Conservation (phyloP, 208 protist genomes). For the Leishmania braziliensis region DNA sequence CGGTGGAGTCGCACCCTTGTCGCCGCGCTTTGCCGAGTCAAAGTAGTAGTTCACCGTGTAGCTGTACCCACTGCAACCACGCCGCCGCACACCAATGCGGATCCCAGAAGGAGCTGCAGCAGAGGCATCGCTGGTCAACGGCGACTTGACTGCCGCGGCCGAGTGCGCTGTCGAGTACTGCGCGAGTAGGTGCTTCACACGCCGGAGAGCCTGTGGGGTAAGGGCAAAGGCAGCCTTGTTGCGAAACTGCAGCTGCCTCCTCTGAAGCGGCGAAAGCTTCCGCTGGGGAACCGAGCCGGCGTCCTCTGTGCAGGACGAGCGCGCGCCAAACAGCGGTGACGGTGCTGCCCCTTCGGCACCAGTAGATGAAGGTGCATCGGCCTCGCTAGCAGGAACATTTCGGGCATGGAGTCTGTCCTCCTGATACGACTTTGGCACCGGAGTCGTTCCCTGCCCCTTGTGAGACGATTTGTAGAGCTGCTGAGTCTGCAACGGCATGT, state of each 20-base stretch:
- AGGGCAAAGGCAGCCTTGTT: slow-evolving; percentile 87
- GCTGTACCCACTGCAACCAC: slow-evolving; percentile 96
- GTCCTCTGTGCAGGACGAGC: slow-evolving; percentile 84
- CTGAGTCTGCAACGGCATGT: slow-evolving; percentile 24
- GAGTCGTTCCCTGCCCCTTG: slow-evolving; percentile 56
- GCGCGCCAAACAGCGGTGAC: slow-evolving; percentile 31
- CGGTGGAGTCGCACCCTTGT: not conserved
- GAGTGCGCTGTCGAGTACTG: slow-evolving; percentile 36
- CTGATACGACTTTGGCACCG: slow-evolving; percentile 39
- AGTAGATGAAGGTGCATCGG: not conserved
- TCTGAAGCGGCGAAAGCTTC: slow-evolving; percentile 76
- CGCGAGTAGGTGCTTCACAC: slow-evolving; percentile 73
- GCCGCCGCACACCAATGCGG: slow-evolving; percentile 92
- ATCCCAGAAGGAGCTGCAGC: slow-evolving; percentile 61
- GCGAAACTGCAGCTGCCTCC: slow-evolving; percentile 73
- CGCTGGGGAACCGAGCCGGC: slow-evolving; percentile 62
- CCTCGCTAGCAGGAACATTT: slow-evolving; percentile 1
- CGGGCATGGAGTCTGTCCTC: slow-evolving; percentile 15
- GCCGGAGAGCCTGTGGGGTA: slow-evolving; percentile 79
- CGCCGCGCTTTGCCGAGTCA: not conserved
- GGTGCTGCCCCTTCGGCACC: slow-evolving; percentile 4
- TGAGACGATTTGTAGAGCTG: slow-evolving; percentile 83
- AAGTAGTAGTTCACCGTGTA: slow-evolving; percentile 96
- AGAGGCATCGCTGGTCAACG: not conserved
- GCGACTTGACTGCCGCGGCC: not conserved